Evolutionary conservation across 768 basidiomycete genomes (phyloP), one percentile per base, ranked within the genome.

Genomic region (Suillus sp.): DNA sequence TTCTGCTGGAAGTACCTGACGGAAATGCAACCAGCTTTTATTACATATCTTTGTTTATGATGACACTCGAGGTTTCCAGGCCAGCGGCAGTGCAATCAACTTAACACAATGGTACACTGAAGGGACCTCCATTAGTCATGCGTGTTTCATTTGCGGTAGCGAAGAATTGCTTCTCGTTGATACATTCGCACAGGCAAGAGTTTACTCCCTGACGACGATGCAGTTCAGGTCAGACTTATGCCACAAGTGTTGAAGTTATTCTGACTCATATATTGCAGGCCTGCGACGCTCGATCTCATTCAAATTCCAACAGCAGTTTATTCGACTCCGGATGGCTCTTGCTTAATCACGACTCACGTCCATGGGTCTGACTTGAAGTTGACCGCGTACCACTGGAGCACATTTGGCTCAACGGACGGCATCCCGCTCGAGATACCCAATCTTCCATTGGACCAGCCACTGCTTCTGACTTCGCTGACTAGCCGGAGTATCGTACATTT

Each of bases 141-240:
- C 79, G 1, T 77, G 79, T 50, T 86, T 86, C 63, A 75, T 85
- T 1, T 71, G 72, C 48, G 83, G 83, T 4, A 78, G 68, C 38
- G 86, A 88, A 65, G 87, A 88, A 62, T 58, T 88, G 2, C 66
- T 84, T 1, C 68, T 88, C 0, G 72, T 86, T 9, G 86, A 88
- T 63, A 75, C 77, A 0, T 65, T 62, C 2, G 72, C 73, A 0
- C 77, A 77, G 16, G 83, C 77, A 1, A 73, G 86, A 18, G 75
- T 87, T 18, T 86, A 80, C 64, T 87, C 86, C 1, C 66, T 86
- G 51, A 72, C 83, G 3, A 82, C 84, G 0, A 78, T 82, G 61
- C 82, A 84, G 54, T 86, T 85, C 62, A 72, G 86, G 86, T 86
- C 43, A 40, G 76, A 64, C 18, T 14, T 11, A n/a, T 37, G 16